Evolutionary conservation across 169 alveolate species (phyloP).

Genomic region (Eimeria acervulina): DNA sequence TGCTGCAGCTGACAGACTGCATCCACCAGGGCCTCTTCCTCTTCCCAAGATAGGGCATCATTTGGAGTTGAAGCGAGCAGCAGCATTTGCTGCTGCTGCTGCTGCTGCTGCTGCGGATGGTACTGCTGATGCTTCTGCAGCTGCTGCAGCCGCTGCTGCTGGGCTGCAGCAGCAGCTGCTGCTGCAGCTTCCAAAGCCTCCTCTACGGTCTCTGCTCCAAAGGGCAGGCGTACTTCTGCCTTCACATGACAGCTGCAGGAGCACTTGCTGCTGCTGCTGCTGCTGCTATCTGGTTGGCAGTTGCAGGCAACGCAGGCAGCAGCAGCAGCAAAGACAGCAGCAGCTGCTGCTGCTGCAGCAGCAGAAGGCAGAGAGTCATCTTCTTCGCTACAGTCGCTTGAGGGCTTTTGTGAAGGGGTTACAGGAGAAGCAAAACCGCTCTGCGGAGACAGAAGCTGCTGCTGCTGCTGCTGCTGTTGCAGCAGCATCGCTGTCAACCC

Average conservation of each 20-base stretch:
- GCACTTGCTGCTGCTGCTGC: too few species aligned
- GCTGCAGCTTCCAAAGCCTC: not conserved
- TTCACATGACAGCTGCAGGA: too few species aligned
- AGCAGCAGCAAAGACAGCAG: not conserved
- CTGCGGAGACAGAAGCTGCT: not conserved
- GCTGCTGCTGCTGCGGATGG: too few species aligned
- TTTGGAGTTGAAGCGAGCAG: not conserved
- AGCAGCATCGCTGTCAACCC: not conserved
- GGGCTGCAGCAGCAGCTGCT: not conserved
- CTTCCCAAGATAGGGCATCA: slow-evolving; percentile 55
- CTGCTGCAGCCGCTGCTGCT: too few species aligned
- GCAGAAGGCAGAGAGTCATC: not conserved
- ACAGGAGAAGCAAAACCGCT: slow-evolving; percentile 8
- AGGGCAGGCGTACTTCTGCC: too few species aligned
- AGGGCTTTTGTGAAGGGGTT: slow-evolving; percentile 3
- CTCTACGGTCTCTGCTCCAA: too few species aligned
- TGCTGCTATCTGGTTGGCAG: too few species aligned
- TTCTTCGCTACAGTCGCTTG: slow-evolving; percentile 32
- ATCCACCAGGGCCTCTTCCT: slow-evolving; percentile 84
- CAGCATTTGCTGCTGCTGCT: too few species aligned
- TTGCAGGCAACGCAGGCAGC: too few species aligned
- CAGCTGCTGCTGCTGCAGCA: not conserved
- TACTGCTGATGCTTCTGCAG: too few species aligned
- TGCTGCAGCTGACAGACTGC: slow-evolving; percentile 87
- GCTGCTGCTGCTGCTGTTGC: not conserved